A percentile compares a stretch with the other conserved stretches of the same genome.
These are phyloP conservation scores for Puccinia sorghi DNA, from an alignment of 1,284 basidiomycete genomes.

Conservation along the genomic window DNA sequence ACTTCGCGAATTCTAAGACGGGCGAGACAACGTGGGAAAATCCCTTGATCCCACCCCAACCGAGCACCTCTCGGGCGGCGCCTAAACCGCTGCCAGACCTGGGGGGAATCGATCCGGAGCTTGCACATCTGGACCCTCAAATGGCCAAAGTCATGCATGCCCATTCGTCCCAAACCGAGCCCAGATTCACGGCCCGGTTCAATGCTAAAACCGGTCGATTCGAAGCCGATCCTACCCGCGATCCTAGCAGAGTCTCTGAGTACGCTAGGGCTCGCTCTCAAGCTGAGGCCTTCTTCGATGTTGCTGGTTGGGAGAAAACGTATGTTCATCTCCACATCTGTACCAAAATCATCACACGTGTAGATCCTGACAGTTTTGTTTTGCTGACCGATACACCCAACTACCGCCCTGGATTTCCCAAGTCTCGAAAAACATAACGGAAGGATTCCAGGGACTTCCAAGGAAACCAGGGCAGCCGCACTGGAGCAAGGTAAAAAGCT, in stretches of 20 bases:
- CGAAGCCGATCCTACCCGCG: constrained; percentile 20
- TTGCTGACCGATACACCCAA: neutral
- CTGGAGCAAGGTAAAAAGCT: constrained; percentile 20
- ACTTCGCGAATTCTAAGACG: constrained; percentile 29
- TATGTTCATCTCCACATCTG: neutral
- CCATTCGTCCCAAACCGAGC: neutral
- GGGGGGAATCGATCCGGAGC: constrained; percentile 41
- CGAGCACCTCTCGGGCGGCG: neutral
- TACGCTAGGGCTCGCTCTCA: constrained; percentile 20
- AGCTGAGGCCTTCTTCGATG: constrained; percentile 41
- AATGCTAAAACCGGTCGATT: constrained; percentile 34
- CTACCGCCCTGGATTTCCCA: neutral
- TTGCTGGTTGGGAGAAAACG: constrained; percentile 46
- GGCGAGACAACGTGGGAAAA: constrained; percentile 41
- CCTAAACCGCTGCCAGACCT: neutral
- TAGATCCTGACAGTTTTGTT: neutral
- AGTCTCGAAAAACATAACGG: constrained; percentile 44
- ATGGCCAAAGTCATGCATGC: neutral
- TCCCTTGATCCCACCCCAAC: constrained; percentile 20
- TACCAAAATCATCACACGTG: neutral
- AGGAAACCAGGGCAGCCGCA: constrained; percentile 7
- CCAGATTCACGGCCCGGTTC: constrained; percentile 19
- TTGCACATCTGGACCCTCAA: constrained; percentile 28
- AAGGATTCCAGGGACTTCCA: constrained; percentile 9
- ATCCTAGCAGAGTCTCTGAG: constrained; percentile 31